Conservation (phyloP, 208 protist genomes). For the Novymonas esmeraldas region DNA sequence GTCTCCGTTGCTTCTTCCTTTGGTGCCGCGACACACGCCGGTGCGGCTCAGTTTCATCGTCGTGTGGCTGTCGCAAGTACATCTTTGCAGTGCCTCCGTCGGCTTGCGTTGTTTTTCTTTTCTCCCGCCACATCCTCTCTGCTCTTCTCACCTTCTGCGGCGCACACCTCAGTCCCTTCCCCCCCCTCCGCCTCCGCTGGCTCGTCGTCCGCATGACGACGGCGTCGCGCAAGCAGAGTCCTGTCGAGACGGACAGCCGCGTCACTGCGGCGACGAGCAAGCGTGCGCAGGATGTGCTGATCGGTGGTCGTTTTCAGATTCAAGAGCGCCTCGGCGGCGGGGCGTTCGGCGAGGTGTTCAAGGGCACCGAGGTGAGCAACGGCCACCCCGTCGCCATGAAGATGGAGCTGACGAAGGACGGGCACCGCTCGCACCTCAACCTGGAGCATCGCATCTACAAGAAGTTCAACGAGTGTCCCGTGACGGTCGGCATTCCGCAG, state of each 20-base stretch:
- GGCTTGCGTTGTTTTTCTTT: too few species aligned
- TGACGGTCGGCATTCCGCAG: conserved; percentile 94
- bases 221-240: not conserved
- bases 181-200: too few species aligned
- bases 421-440: conserved; percentile 67
- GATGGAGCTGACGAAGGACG: conserved; percentile 70
- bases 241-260: not conserved
- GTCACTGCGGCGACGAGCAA: not conserved
- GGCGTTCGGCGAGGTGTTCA: conserved; percentile 98
- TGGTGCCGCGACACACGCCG: too few species aligned
- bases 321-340: conserved; percentile 96
- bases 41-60: too few species aligned
- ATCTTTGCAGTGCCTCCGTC: too few species aligned
- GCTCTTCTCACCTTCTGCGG: too few species aligned
- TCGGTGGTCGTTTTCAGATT: conserved; percentile 93
- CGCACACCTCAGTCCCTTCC: too few species aligned
- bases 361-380: conserved; percentile 65
- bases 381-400: conserved; percentile 80
- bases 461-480: conserved; percentile 57
- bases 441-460: conserved; percentile 83
- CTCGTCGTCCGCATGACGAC: conserved; percentile 18
- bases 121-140: not conserved
- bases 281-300: conserved; percentile 47
- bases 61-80: too few species aligned
- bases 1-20: too few species aligned